These are phyloP conservation scores for Eutrema salsugineum DNA, from an alignment of 441 rosid species.

Conservation along the genomic window DNA sequence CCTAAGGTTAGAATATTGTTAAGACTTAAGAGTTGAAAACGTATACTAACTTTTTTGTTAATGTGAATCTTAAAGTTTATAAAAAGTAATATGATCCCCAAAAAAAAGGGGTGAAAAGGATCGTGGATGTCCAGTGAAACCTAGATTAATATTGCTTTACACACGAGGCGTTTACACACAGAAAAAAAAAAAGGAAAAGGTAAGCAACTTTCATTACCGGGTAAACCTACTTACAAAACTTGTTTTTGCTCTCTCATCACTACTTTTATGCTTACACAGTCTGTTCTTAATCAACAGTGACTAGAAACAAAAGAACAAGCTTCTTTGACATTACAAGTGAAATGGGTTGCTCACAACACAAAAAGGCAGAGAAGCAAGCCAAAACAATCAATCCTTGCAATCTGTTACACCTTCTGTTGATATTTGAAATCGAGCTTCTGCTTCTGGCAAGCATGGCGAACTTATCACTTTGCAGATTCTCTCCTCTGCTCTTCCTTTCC, in stretches of 20 bases:
- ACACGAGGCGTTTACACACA: background rate
- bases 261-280: conserved; percentile 7
- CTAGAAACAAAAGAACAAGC: background rate
- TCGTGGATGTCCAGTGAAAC: background rate
- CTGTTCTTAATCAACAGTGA: background rate
- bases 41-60: too few species aligned
- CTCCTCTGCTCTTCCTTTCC: conserved; percentile 96
- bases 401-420: conserved; percentile 85
- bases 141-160: background rate
- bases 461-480: conserved; percentile 97
- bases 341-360: background rate
- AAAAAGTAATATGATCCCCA: background rate
- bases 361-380: background rate
- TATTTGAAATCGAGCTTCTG: conserved; percentile 90
- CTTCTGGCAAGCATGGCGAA: conserved; percentile 94
- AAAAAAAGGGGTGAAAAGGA: background rate
- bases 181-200: background rate
- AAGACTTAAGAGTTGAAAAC: too few species aligned
- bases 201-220: conserved; percentile 11
- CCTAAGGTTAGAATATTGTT: too few species aligned
- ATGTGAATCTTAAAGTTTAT: background rate
- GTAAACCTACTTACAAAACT: conserved; percentile 10
- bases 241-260: background rate
- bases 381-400: conserved; percentile 58
- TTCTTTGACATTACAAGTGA: conserved; percentile 9